Percentiles rank a stretch among this genome's conserved stretches.
Evolutionary conservation across 1,284 basidiomycete genomes (phyloP).

Genomic region (Inonotus obliquus): DNA sequence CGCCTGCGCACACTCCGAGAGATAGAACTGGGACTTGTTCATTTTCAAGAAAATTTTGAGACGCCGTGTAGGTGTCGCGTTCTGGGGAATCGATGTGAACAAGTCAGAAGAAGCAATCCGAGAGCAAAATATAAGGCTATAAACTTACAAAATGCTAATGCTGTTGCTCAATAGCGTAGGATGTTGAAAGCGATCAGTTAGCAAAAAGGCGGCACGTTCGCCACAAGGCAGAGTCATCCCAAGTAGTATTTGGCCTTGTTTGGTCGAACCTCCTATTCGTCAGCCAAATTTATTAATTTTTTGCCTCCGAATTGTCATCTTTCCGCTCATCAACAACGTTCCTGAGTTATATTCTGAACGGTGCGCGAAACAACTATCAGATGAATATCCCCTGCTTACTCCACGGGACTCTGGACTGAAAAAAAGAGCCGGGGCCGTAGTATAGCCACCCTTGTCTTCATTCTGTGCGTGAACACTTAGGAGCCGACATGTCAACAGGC

Average conservation of each 20-base stretch:
- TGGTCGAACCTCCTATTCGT: not conserved
- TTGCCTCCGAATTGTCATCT: not conserved
- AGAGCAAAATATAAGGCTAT: not conserved
- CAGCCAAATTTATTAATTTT: not conserved
- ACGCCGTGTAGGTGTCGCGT: not conserved
- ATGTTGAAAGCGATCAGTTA: not conserved
- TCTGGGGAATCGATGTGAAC: not conserved
- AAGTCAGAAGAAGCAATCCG: not conserved
- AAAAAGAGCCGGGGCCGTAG: too few species aligned
- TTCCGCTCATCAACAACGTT: not conserved
- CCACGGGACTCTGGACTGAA: not conserved
- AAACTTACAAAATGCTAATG: not conserved
- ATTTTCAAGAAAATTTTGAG: slow-evolving; percentile 22
- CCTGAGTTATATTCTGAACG: not conserved
- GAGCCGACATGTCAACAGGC: slow-evolving; percentile 1
- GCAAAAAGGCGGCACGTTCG: not conserved
- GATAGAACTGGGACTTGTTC: slow-evolving; percentile 50
- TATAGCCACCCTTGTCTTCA: not conserved
- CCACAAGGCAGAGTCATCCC: not conserved
- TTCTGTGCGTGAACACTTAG: not conserved
- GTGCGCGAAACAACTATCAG: not conserved
- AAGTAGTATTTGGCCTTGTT: not conserved
- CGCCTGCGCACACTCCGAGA: slow-evolving; percentile 47
- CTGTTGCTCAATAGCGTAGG: not conserved
- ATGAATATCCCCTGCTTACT: not conserved